Conservation (phyloP, 1,284 basidiomycete genomes). For the Porogramme epimiltina region DNA sequence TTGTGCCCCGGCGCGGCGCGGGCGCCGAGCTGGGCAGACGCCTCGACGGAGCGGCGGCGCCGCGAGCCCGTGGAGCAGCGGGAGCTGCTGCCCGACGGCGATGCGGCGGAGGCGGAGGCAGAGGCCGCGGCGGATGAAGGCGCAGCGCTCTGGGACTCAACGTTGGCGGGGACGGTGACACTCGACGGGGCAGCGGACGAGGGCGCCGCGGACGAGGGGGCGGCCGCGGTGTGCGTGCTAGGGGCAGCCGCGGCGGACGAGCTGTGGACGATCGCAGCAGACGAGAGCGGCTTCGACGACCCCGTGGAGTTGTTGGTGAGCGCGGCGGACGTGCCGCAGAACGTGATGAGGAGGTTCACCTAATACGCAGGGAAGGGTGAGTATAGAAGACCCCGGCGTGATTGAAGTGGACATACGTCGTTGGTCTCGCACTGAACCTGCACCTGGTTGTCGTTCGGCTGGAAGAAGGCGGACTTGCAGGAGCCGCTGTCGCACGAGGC, state of each 20-base stretch:
- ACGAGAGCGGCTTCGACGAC: background rate
- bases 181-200: background rate
- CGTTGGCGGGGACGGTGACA: background rate
- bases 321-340: conserved; percentile 28
- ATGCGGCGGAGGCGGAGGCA: conserved; percentile 5
- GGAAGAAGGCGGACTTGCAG: conserved; percentile 42
- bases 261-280: conserved; percentile 9
- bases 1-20: background rate
- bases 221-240: background rate
- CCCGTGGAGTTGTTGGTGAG: background rate
- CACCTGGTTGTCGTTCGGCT: conserved; percentile 39
- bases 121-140: conserved; percentile 4
- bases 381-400: background rate
- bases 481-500: conserved; percentile 19
- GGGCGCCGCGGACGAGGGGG: background rate
- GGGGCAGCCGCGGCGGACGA: conserved; percentile 3
- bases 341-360: conserved; percentile 36
- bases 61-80: conserved; percentile 9
- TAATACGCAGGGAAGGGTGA: conserved; percentile 3
- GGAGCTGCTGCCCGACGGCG: conserved; percentile 5
- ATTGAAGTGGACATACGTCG: conserved; percentile 21
- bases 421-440: conserved; percentile 41
- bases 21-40: background rate
- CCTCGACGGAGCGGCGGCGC: conserved; percentile 11
- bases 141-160: background rate